phyloP scores from a whole-genome alignment of 2,329 filamentous ascomycete genomes.

The Alternaria atra region DNA sequence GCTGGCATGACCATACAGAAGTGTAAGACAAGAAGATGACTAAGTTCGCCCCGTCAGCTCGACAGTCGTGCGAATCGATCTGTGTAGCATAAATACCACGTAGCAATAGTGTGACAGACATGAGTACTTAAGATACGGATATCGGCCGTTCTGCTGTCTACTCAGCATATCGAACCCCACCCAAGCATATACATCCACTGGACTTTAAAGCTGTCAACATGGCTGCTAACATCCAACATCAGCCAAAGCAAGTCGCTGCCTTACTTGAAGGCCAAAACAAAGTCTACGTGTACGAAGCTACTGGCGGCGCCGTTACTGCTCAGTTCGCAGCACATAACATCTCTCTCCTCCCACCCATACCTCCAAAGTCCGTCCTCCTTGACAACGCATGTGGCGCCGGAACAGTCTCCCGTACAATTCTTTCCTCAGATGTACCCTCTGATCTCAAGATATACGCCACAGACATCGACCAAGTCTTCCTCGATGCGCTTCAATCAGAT shows the following conservation, averaged over 20 bases:
- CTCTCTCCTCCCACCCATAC: constrained; percentile 36
- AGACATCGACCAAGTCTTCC: constrained; percentile 41
- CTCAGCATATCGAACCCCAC: not conserved
- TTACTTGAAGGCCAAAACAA: constrained; percentile 35
- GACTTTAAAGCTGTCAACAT: constrained; percentile 9
- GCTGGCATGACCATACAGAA: not conserved
- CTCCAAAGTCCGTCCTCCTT: constrained; percentile 39
- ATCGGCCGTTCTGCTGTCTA: not conserved
- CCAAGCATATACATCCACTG: not conserved
- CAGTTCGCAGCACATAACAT: constrained; percentile 41
- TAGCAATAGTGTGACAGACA: not conserved
- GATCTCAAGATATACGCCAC: constrained; percentile 41
- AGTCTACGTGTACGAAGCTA: constrained; percentile 40
- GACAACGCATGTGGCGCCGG: constrained; percentile 49
- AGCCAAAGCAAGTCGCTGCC: constrained; percentile 35
- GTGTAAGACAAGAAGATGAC: not conserved
- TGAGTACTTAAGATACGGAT: not conserved
- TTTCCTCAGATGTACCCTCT: constrained; percentile 13
- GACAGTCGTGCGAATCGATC: not conserved
- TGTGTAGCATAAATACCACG: not conserved
- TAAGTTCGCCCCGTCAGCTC: not conserved
- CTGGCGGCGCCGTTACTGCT: constrained; percentile 38
- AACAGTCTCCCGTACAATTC: constrained; percentile 37
- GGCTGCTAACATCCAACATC: constrained; percentile 20
- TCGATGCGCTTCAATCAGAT: constrained; percentile 27